Evolutionary conservation across 2,329 filamentous ascomycete species (phyloP).

Genomic region (Fusarium gaditjirri): DNA sequence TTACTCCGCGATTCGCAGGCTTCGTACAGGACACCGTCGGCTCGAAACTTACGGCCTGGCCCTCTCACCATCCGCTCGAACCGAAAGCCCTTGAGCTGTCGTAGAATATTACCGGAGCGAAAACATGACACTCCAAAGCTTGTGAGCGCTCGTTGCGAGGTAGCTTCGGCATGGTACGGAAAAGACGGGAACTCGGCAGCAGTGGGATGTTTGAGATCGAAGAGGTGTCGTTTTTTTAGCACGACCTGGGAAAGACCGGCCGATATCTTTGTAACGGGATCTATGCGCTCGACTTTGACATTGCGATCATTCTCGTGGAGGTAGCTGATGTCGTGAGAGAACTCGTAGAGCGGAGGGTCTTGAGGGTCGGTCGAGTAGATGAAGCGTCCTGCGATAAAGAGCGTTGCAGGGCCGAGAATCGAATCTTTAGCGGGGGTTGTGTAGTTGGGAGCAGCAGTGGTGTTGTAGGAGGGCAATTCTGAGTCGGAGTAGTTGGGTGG

Average conservation of each 20-base stretch:
- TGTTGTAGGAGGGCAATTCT: conserved; percentile 42
- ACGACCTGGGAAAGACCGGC: conserved; percentile 41
- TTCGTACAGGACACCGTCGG: conserved; percentile 44
- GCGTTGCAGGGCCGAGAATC: conserved; percentile 46
- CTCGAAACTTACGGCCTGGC: conserved; percentile 36
- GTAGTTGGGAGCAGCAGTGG: conserved; percentile 10
- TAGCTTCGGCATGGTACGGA: conserved; percentile 48
- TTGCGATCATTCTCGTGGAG: conserved; percentile 47
- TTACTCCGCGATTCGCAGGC: conserved; percentile 41
- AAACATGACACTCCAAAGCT: conserved; percentile 46
- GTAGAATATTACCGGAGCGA: conserved; percentile 35
- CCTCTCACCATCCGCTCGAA: conserved; percentile 46
- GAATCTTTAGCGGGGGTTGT: conserved; percentile 4
- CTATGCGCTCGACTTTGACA: conserved; percentile 48
- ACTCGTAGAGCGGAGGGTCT: conserved; percentile 50
- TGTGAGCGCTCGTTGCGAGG: conserved; percentile 44
- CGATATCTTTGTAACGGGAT: conserved; percentile 41
- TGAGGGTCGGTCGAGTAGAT: conserved; percentile 46
- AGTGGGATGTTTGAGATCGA: conserved; percentile 49
- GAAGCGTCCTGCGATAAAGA: conserved; percentile 49
- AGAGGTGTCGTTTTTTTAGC: conserved; percentile 48
- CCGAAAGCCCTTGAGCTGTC: conserved; percentile 42
- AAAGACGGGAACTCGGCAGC: conserved; percentile 45
- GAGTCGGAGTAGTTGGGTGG: conserved; percentile 15
- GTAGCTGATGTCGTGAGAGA: conserved; percentile 50